phyloP scores from a whole-genome alignment of 2,329 filamentous ascomycete genomes.

The Monosporascus sp. region DNA sequence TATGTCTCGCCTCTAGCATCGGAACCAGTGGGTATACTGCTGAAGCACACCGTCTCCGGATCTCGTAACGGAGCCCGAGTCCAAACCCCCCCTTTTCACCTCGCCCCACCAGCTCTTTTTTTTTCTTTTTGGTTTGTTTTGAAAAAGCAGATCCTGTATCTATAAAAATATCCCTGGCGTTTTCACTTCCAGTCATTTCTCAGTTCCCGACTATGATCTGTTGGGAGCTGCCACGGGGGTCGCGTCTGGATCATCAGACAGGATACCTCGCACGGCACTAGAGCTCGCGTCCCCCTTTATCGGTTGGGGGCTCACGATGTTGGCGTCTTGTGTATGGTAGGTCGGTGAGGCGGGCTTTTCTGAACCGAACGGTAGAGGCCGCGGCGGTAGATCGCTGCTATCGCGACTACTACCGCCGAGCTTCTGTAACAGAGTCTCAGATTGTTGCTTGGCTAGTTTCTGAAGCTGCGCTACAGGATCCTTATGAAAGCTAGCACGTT shows the following conservation, averaged over 20 bases:
- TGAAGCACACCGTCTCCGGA: too few relatives aligned
- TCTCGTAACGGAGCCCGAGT: too few relatives aligned
- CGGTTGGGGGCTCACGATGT: slow-evolving; percentile 37
- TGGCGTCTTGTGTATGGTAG: slow-evolving; percentile 35
- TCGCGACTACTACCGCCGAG: slow-evolving; percentile 32
- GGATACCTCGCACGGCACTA: slow-evolving; percentile 11
- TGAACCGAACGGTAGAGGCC: slow-evolving; percentile 49
- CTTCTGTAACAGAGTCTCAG: slow-evolving; percentile 53
- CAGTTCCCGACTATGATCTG: not conserved
- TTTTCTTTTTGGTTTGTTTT: too few relatives aligned
- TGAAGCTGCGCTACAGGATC: slow-evolving; percentile 67
- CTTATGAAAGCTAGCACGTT: slow-evolving; percentile 50
- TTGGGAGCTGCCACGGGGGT: too few relatives aligned
- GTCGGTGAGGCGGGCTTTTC: slow-evolving; percentile 41
- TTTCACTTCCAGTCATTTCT: not conserved
- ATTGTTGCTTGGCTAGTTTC: slow-evolving; percentile 63
- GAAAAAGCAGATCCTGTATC: not conserved
- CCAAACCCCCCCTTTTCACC: too few relatives aligned
- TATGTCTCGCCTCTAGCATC: too few relatives aligned
- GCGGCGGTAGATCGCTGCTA: slow-evolving; percentile 41
- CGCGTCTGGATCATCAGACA: not conserved
- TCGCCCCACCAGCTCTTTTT: too few relatives aligned
- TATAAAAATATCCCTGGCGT: not conserved
- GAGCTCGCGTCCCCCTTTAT: slow-evolving; percentile 34
- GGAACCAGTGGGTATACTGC: too few relatives aligned